Evolutionary conservation across 2,329 filamentous ascomycete genomes (phyloP), one percentile per base, ranked within the genome.

Genomic region (Cladosporium sp.): DNA sequence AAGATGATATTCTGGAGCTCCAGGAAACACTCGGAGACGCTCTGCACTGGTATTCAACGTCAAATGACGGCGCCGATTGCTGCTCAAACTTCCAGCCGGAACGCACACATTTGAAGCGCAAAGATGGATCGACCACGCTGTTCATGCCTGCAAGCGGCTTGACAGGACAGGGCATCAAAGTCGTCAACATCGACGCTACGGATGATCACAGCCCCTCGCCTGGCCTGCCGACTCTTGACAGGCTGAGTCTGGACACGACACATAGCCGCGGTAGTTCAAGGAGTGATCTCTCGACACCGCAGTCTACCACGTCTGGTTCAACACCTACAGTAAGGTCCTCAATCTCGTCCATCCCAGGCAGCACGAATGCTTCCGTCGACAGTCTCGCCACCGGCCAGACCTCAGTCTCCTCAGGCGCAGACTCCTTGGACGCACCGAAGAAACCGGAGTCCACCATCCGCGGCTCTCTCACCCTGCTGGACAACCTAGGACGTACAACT

Each of bases 121-220:
- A 80, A 54, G 80, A 85, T 77, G 85, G 85, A 3, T 79, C 80
- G 34, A 84, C 82, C 1, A 87, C 84, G 3, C 74, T 88, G 9
- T 87, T 88, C 72, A 87, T 88, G 84, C 86, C 87, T 2, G 84
- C 84, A 12, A 84, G 79, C 39, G 84, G 82, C 14, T 80, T 82
- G 30, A 78, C 79, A 40, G 80, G 82, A 2, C 76, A 86, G 17
- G 86, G 85, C 5, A 82, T 88, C 62, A 88, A 88, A 70, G 83
- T 88, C 42, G 81, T 88, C 42, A 85, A 83, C 9, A 70, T 86
- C 14, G 71, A 77, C 34, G 75, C 70, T 2, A 69, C 72, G 37
- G 70, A 72, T 40, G 55, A 59, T 6, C 39, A 17, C n/a, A 38
- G 37, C n/a, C 4, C 61, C 11, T 28, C 36, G 51, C 51, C 59